Evolutionary conservation across 1,284 basidiomycete genomes (phyloP).

Genomic region (Puccinia coronata): DNA sequence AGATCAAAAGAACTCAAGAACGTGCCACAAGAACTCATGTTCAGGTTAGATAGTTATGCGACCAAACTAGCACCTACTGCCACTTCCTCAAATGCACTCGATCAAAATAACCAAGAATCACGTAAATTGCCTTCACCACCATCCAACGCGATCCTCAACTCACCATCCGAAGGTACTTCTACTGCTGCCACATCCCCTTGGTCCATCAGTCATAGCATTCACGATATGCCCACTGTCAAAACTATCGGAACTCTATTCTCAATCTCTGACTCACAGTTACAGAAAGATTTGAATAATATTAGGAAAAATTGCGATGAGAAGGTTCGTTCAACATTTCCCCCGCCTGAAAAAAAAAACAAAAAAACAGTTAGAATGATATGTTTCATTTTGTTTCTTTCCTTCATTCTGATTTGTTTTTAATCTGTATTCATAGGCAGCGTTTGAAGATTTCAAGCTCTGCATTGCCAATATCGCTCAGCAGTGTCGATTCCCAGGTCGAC

Average conservation of each 20-base stretch:
- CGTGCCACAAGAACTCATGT: conserved; percentile 76
- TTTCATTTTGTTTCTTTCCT: no score
- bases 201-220: conserved; percentile 57
- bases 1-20: conserved; percentile 51
- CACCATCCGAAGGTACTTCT: conserved; percentile 33
- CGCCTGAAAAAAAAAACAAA: no score
- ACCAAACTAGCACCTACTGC: conserved; percentile 73
- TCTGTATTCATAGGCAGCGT: conserved; percentile 25
- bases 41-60: conserved; percentile 78
- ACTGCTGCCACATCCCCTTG: conserved; percentile 24
- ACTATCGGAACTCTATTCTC: conserved; percentile 75
- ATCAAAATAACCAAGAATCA: neutral
- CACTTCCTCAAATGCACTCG: conserved; percentile 58
- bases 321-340: no score
- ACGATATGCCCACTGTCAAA: conserved; percentile 74
- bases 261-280: conserved; percentile 69
- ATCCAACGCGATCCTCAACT: conserved; percentile 21
- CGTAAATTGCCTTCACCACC: conserved; percentile 26
- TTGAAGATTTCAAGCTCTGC: conserved; percentile 67
- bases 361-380: no score
- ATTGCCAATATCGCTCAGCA: conserved; percentile 87
- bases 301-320: conserved; percentile 75
- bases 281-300: conserved; percentile 73
- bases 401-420: neutral
- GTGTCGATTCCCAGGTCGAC: conserved; percentile 76